Evolutionary conservation across 441 rosid species (phyloP).

Genomic region (Croton setiger): DNA sequence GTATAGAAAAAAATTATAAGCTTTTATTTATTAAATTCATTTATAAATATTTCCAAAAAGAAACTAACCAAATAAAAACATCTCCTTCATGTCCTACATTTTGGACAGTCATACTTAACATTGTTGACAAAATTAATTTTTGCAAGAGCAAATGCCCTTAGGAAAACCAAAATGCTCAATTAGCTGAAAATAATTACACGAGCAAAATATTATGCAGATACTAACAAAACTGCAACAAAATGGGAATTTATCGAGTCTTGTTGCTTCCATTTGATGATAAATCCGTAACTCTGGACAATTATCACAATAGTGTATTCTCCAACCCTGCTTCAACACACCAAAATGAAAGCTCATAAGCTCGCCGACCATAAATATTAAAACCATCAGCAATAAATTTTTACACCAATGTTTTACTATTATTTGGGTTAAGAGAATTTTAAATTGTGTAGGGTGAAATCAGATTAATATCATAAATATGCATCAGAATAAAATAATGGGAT

Average conservation of each 20-base stretch:
- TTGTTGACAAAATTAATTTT: background rate
- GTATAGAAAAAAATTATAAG: no score
- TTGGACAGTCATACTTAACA: background rate
- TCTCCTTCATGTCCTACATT: background rate
- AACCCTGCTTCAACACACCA: background rate
- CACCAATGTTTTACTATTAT: no score
- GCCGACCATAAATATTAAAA: background rate
- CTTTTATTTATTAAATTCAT: no score
- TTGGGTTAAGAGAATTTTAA: background rate
- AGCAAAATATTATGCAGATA: background rate
- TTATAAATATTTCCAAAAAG: background rate
- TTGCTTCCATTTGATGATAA: background rate
- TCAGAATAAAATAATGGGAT: background rate
- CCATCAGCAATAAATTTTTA: background rate
- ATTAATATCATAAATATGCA: background rate
- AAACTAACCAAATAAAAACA: background rate
- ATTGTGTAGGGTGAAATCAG: background rate
- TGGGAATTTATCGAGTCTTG: background rate
- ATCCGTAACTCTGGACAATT: background rate
- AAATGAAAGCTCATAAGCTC: background rate
- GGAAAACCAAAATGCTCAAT: background rate
- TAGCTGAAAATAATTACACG: conserved; percentile 1
- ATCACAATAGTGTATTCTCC: background rate
- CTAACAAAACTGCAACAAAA: background rate
- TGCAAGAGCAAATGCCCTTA: background rate